These are phyloP conservation scores for Russula sp. DNA, from an alignment of 768 basidiomycete genomes.

Conservation along the genomic window DNA sequence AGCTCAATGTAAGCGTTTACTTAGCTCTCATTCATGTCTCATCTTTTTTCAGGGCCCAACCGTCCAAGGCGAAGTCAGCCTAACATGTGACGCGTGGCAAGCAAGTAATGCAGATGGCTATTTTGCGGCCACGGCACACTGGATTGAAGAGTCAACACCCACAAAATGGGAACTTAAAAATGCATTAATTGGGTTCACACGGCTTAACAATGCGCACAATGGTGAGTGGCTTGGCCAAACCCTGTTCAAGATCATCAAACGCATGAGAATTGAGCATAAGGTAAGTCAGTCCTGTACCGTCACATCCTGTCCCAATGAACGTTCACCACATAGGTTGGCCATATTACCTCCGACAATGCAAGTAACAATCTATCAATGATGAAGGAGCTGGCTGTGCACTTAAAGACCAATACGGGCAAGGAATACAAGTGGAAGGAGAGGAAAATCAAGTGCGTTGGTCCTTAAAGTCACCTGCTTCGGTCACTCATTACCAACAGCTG, in stretches of 20 bases:
- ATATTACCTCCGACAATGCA: not conserved
- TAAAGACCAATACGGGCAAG: not conserved
- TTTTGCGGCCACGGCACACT: too few relatives aligned
- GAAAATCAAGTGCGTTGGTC: not conserved
- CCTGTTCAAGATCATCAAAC: not conserved
- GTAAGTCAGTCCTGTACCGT: not conserved
- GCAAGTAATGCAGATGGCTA: too few relatives aligned
- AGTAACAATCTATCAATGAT: not conserved
- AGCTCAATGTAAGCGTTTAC: too few relatives aligned
- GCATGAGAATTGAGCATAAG: not conserved
- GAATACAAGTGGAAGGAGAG: not conserved
- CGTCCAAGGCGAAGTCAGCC: too few relatives aligned
- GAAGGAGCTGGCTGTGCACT: not conserved
- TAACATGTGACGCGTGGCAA: too few relatives aligned
- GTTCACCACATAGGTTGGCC: not conserved
- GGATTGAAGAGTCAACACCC: too few relatives aligned
- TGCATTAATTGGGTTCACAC: too few relatives aligned
- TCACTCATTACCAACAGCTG: not conserved
- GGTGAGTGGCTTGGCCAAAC: too few relatives aligned
- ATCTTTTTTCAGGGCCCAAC: too few relatives aligned
- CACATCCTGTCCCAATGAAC: not conserved
- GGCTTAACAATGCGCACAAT: too few relatives aligned
- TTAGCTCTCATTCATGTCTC: too few relatives aligned
- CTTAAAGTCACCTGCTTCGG: not conserved
- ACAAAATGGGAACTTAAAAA: too few relatives aligned